Evolutionary conservation across 2,329 filamentous ascomycete species (phyloP).

Genomic region (Neoascochyta sp.): DNA sequence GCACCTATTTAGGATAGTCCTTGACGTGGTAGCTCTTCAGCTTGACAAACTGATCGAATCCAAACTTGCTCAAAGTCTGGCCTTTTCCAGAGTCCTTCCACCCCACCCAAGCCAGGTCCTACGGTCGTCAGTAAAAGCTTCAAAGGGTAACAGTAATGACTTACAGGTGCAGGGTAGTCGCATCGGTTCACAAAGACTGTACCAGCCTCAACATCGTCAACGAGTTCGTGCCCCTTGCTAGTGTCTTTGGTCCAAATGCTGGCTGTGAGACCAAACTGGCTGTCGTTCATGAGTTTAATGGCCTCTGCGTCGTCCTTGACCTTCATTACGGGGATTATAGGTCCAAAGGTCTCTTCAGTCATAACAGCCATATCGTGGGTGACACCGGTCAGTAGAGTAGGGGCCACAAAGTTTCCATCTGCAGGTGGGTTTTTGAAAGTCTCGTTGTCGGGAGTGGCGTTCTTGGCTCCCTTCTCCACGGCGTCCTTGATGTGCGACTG

Average conservation of each 20-base stretch:
- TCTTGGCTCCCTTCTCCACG: slow-evolving; percentile 74
- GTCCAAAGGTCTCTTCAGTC: slow-evolving; percentile 93
- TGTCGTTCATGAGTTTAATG: slow-evolving; percentile 85
- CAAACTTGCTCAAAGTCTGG: slow-evolving; percentile 81
- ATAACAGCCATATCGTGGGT: slow-evolving; percentile 83
- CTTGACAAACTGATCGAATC: slow-evolving; percentile 94
- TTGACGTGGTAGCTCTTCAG: slow-evolving; percentile 95
- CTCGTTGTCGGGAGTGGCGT: slow-evolving; percentile 77
- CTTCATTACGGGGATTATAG: slow-evolving; percentile 85
- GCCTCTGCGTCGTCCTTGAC: slow-evolving; percentile 80
- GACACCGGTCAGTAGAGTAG: slow-evolving; percentile 75
- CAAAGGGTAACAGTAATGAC: slow-evolving; percentile 37
- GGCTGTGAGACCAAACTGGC: slow-evolving; percentile 89
- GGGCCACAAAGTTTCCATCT: slow-evolving; percentile 86
- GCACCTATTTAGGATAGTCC: slow-evolving; percentile 59
- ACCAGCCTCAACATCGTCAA: slow-evolving; percentile 80
- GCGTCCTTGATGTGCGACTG: slow-evolving; percentile 78
- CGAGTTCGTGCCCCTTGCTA: slow-evolving; percentile 68
- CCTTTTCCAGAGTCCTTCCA: slow-evolving; percentile 97
- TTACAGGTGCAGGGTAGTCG: slow-evolving; percentile 86
- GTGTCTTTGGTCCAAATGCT: slow-evolving; percentile 95
- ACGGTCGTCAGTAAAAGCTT: slow-evolving; percentile 10
- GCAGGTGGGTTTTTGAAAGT: slow-evolving; percentile 68
- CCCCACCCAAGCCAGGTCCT: slow-evolving; percentile 94
- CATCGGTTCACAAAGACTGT: slow-evolving; percentile 95